phyloP scores from a whole-genome alignment of 2,329 filamentous ascomycete species.

The Pseudocercospora ulei region DNA sequence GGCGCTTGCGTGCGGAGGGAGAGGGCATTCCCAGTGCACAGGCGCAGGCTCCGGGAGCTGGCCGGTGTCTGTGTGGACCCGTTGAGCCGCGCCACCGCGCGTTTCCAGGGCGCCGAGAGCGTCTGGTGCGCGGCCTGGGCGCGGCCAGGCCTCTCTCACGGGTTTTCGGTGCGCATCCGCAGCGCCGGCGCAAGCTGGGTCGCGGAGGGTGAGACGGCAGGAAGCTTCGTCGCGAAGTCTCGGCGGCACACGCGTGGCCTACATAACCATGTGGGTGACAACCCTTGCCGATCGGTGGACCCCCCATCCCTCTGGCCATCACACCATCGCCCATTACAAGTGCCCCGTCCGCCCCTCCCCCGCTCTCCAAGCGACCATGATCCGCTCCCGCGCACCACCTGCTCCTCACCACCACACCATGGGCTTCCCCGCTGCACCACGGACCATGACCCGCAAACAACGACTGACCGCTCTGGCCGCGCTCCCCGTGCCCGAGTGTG shows the following conservation, averaged over 20 bases:
- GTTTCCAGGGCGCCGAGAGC: constrained; percentile 1
- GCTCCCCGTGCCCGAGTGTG: constrained; percentile 16
- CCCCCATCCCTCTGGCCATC: background rate
- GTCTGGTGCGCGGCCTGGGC: constrained; percentile 1
- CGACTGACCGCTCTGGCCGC: constrained; percentile 16
- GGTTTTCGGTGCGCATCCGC: constrained; percentile 4
- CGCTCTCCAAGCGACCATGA: background rate
- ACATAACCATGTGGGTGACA: constrained; percentile 7
- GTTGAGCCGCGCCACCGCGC: constrained; percentile 6
- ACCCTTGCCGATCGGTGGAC: no score
- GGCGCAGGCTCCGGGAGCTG: background rate
- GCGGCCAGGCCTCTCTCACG: constrained; percentile 3
- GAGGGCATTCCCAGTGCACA: no score
- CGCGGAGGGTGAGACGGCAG: constrained; percentile 7
- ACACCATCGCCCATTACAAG: background rate
- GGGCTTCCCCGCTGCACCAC: constrained; percentile 14
- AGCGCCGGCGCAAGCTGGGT: constrained; percentile 1
- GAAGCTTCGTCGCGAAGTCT: constrained; percentile 5
- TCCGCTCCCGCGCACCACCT: background rate
- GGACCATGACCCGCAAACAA: constrained; percentile 18
- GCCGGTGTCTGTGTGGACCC: background rate
- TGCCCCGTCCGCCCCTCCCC: no score
- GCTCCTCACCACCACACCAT: constrained; percentile 6
- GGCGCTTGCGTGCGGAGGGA: background rate
- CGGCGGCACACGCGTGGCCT: constrained; percentile 6